A percentile compares a stretch with the other conserved stretches of the same genome.
Conservation (phyloP, 148 eudicot genomes). For the Persicaria tinctoria region DNA sequence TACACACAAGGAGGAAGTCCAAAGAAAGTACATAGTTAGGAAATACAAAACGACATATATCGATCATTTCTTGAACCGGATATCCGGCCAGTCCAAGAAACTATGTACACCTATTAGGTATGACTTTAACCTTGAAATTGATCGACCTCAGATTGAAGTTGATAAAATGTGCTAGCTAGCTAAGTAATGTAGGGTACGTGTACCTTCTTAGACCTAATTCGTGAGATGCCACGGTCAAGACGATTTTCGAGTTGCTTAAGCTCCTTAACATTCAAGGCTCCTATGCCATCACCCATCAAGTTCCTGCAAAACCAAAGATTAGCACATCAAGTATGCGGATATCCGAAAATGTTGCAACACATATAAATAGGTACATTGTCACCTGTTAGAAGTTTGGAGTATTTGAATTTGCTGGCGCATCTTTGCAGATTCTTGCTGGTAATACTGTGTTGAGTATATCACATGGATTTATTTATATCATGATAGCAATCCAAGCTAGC, state of each 20-base stretch:
- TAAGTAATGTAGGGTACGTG: neutral
- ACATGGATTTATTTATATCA: too few species aligned
- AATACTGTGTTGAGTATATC: slow-evolving; percentile 31
- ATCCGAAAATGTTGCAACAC: neutral
- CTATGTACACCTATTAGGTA: neutral
- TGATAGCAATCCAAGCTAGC: neutral
- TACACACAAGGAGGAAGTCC: too few species aligned
- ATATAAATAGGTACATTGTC: neutral
- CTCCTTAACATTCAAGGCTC: slow-evolving; percentile 53
- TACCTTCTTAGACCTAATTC: slow-evolving; percentile 75
- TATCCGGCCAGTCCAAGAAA: neutral
- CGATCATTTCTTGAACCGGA: neutral
- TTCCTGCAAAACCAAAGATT: slow-evolving; percentile 32
- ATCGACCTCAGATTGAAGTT: too few species aligned
- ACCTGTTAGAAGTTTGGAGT: slow-evolving; percentile 69
- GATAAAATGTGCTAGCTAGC: too few species aligned
- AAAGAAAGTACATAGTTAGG: too few species aligned
- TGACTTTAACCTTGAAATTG: too few species aligned
- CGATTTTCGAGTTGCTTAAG: slow-evolving; percentile 67
- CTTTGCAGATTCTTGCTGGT: slow-evolving; percentile 76
- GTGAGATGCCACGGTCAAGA: slow-evolving; percentile 62
- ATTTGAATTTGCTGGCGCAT: slow-evolving; percentile 58
- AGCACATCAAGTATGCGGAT: neutral
- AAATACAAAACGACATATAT: neutral
- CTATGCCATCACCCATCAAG: slow-evolving; percentile 66